Evolutionary conservation across 805 yeast genomes (phyloP), one percentile per base, ranked within the genome.

Genomic region (Monosporozyma solicola): DNA sequence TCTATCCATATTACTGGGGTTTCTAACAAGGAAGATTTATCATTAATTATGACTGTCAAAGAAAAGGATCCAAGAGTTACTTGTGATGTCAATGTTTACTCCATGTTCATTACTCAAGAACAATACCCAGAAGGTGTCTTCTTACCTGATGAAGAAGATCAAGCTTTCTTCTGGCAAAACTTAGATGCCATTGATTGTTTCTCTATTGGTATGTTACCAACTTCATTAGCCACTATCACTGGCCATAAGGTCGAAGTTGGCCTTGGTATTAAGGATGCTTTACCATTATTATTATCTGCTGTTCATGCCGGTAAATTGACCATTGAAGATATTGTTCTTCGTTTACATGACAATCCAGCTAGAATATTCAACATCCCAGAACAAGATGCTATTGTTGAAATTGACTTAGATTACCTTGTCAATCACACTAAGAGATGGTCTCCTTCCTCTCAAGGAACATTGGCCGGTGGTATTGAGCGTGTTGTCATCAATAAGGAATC

Each of bases 1-100:
- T 75, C 89, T 43, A 85, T 92, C 58, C 98, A 92, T 71, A 83
- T 92, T 61, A 87, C 96, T 53, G 90, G 87, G 59, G 94, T 92
- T 50, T 81, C 87, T 44, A 77, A 85, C 55, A 82, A 78, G 66
- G 88, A 85, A 59, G 98, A 92, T 69, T 76, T 92, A 66, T 83
- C 86, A 56, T 76, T 92, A 66, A 87, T 92, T 64, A 78, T 79
- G 65, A 81, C 92, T 80, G 88, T 95, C 51, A 90, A 90, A 72
- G 85, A 79, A 54, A 88, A 87, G 76, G 82, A 84, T 47, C 75
- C 88, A 62, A 78, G 78, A 59, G 96, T 92, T 41, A 89, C 97
- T 22, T 87, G 95, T 71, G 98, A 92, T 69, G 95, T 88, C 57
- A 75, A 90, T 24, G 83, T 92, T 49, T 84, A 82, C 66, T 74